These are phyloP conservation scores for Micractinium conductrix DNA, from an alignment of 139 green algal genomes.

Conservation along the genomic window DNA sequence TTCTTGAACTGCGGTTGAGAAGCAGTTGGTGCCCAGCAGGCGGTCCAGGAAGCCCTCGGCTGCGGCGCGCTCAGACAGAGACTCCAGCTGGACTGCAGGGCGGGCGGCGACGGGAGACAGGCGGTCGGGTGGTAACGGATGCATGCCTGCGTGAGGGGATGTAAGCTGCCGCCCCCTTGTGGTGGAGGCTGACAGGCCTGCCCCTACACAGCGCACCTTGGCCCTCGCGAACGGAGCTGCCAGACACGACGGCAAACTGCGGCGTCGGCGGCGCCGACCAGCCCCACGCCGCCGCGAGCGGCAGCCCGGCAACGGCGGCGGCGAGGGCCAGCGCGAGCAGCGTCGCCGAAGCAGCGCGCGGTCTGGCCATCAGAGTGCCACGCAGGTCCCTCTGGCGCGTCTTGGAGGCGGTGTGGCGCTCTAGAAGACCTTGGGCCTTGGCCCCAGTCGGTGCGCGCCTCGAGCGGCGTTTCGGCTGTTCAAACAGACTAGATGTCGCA, in stretches of 20 bases:
- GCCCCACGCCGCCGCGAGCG: slow-evolving; percentile 9
- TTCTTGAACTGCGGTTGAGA: slow-evolving; percentile 31
- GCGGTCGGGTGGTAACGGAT: background rate
- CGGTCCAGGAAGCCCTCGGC: slow-evolving; percentile 42
- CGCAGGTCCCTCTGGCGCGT: no score
- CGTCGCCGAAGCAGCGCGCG: no score
- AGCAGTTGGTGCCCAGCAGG: slow-evolving; percentile 54
- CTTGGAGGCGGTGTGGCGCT: no score
- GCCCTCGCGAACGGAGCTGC: background rate
- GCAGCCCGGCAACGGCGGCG: background rate
- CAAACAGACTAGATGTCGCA: no score
- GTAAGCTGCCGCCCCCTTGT: no score
- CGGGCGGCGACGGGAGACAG: background rate
- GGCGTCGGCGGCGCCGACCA: background rate
- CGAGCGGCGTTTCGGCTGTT: no score
- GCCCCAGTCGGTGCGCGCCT: no score
- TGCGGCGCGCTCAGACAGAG: background rate
- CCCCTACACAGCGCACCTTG: background rate
- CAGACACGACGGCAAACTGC: slow-evolving; percentile 4
- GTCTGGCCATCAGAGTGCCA: no score
- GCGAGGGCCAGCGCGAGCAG: background rate
- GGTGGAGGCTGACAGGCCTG: no score
- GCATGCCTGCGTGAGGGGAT: no score
- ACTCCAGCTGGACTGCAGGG: slow-evolving; percentile 11
- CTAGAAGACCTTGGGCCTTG: no score